Base-by-base conservation (phyloP, 208 protist species). In the Crithidia mellificae region DNA sequence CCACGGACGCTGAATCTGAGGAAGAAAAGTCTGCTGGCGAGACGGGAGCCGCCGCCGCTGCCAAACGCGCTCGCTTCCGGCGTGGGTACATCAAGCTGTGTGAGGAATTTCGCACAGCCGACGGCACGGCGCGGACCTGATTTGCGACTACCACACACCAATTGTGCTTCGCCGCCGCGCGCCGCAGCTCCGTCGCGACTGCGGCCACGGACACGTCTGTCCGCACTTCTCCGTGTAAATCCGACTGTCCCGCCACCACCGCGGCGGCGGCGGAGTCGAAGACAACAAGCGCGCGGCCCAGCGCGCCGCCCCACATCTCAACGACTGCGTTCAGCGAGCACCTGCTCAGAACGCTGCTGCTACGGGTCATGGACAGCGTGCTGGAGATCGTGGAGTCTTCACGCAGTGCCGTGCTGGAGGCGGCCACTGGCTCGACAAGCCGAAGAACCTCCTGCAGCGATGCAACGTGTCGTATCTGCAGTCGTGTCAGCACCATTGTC, bases 251-350 rank as follows among this genome's bases (percentile, higher is more conserved):
- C 17, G 55, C 55, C 6, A 58, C 49, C 19, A 52, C 87, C 27
- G 77, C 74, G 3, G 67, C 84, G 19, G 87, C 87, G 39, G 88
- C 81, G 30, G 87, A 93, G 75, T 93, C 87, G 15, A 93, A 51
- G 8, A 80, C 82, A 30, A 93, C 50, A 1, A 93, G n/a, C 24
- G 80, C 85, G 4, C 68, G 62, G 11, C 72, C 49, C 2, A 30
- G 34, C 27, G 55, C 50, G 24, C 81, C 78, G 5, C 62, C 52
- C 44, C 67, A 44, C 6, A 72, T 27, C 24, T 39, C 55, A 30
- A 87, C 78, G 0, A 73, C 71, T 0, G 36, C 57, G 3, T 58
- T 63, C 58, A 90, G 43, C 25, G 46, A 39, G 24, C 50, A 53
- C n/a, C n/a, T n/a, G n/a, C n/a, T n/a, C n/a, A n/a, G n/a, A n/a